phyloP scores from a whole-genome alignment of 2,329 filamentous ascomycete species.

The Pezicula neosporulosa region DNA sequence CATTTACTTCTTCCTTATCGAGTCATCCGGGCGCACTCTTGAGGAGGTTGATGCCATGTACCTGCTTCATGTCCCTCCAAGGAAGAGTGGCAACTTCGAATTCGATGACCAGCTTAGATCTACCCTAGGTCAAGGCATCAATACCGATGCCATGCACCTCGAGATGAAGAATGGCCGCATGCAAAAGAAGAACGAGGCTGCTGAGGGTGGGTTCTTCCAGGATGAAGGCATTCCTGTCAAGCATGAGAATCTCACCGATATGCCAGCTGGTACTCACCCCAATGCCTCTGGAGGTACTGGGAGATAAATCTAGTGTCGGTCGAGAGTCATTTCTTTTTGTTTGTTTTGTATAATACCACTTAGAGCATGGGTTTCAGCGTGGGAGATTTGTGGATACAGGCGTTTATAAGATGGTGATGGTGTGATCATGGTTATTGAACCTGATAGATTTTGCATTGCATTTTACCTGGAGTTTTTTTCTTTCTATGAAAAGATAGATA shows the following conservation, averaged over 20 bases:
- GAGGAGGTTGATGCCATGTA: slow-evolving; percentile 25
- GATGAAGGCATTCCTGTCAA: slow-evolving; percentile 1
- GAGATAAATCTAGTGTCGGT: background rate
- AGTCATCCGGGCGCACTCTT: slow-evolving; percentile 42
- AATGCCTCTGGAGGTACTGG: no score
- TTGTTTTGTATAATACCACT: background rate
- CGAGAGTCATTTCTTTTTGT: background rate
- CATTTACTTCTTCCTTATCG: slow-evolving; percentile 76
- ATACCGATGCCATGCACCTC: slow-evolving; percentile 17
- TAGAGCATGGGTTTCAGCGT: background rate
- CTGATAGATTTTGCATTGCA: no score
- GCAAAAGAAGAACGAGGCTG: slow-evolving; percentile 1
- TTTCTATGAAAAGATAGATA: no score
- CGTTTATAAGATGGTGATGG: no score
- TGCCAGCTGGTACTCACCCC: background rate
- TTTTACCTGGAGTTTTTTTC: no score
- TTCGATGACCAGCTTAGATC: slow-evolving; percentile 13
- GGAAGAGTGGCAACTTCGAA: slow-evolving; percentile 9
- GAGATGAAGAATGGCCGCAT: background rate
- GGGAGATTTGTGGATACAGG: no score
- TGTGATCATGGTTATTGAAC: no score
- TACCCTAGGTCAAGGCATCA: slow-evolving; percentile 5
- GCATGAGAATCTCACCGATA: background rate
- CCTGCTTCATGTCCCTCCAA: slow-evolving; percentile 32
- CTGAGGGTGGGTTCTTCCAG: background rate